Evolutionary conservation across 768 basidiomycete genomes (phyloP).

Genomic region (Clitopilus hobsonii): DNA sequence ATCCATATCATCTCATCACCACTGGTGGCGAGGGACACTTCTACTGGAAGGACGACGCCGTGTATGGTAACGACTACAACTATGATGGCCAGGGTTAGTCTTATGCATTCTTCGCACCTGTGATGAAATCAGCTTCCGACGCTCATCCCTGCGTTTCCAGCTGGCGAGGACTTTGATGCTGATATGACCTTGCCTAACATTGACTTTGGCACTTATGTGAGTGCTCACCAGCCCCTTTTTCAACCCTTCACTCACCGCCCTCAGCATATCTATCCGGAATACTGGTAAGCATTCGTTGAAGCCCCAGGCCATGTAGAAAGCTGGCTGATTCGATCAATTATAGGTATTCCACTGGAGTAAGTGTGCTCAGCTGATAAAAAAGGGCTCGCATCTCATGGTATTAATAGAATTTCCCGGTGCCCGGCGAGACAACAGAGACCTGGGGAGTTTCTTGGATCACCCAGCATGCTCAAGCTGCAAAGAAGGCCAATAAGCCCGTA

Average conservation of each 20-base stretch:
- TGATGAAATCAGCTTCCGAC: not conserved
- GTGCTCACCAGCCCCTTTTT: constrained; percentile 13
- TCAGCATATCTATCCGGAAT: constrained; percentile 42
- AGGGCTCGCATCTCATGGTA: not conserved
- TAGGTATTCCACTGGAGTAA: constrained; percentile 34
- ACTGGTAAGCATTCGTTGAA: constrained; percentile 23
- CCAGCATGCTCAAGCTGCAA: constrained; percentile 50
- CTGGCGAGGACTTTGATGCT: constrained; percentile 51
- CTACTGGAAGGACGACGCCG: constrained; percentile 40
- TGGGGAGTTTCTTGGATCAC: constrained; percentile 60
- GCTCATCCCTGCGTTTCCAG: constrained; percentile 16
- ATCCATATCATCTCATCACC: constrained; percentile 49
- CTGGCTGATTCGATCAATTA: not conserved
- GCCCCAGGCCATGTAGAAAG: not conserved
- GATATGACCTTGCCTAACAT: constrained; percentile 45
- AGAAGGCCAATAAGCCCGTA: constrained; percentile 52
- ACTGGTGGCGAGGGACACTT: constrained; percentile 58
- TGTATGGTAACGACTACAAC: constrained; percentile 46
- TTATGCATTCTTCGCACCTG: too few species aligned
- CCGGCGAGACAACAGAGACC: constrained; percentile 40
- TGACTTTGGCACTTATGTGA: constrained; percentile 53
- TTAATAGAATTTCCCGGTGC: constrained; percentile 41
- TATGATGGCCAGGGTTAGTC: constrained; percentile 51
- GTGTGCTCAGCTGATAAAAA: constrained; percentile 3
- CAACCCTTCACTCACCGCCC: constrained; percentile 14